Evolutionary conservation across 2,329 filamentous ascomycete species (phyloP), one percentile per base, ranked within the genome.

Genomic region (Phaeoacremonium minimum): DNA sequence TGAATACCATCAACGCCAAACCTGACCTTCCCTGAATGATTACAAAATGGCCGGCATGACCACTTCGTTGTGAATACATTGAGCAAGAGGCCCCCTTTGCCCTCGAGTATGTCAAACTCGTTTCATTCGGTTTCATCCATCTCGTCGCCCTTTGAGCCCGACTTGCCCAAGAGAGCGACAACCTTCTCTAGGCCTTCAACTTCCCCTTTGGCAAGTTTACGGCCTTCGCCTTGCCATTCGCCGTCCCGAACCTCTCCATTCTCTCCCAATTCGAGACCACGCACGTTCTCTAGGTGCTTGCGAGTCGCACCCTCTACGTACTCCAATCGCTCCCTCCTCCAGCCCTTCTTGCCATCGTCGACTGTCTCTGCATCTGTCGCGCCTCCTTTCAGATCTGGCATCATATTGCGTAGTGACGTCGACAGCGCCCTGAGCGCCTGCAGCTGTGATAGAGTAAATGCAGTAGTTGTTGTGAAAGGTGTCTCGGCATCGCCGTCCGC

Each of bases 251-350:
- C 71, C 50, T 80, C 80, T 9, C 80, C 80, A 41, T 73, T 63
- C 5, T 63, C 56, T 3, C 75, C 80, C 20, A 85, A 56, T 49
- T 87, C 83, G 38, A 90, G 63, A 0, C 85, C 85, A 31, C 80
- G 68, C 30, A 78, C 68, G 18, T 64, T 72, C 63, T 95, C 87
- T 28, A 96, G 66, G 55, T 94, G 86, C 41, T 85, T 73, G 47
- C 79, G 71, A 34, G 87, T 86, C 51, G 89, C 82, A 36, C 75
- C 75, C 61, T 96, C 90, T 33, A 97, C 81, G 56, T 97, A 97
- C 46, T 85, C 76, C 38, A 83, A 72, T 42, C 91, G 71, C 56
- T 93, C 81, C 36, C 80, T 75, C 28, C 81, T 74, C 66, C 80
- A 86, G 31, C 73, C 73, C 52, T 72, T 69, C 36, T 67, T 53